These are phyloP conservation scores for Beauveria medogensis DNA, from an alignment of 2,329 filamentous ascomycete genomes.

Conservation along the genomic window DNA sequence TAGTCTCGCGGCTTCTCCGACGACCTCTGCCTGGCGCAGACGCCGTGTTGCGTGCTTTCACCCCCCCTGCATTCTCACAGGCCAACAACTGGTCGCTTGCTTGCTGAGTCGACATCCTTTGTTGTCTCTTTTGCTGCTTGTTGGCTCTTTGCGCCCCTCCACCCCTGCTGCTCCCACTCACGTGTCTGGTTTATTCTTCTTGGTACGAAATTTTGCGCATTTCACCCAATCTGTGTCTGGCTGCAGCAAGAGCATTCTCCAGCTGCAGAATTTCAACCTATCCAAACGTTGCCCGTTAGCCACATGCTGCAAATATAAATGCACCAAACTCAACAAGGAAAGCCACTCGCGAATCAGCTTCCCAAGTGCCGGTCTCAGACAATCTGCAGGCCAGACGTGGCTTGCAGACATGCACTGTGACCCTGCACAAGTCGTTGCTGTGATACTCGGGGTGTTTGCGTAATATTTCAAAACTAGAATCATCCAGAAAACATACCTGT, in stretches of 20 bases:
- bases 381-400: background rate
- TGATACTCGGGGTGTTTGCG: background rate
- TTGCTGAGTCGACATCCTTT: background rate
- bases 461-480: background rate
- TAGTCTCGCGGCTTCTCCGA: no score
- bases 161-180: background rate
- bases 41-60: no score
- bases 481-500: conserved; percentile 52
- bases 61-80: background rate
- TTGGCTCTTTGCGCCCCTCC: background rate
- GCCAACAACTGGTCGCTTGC: background rate
- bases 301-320: background rate
- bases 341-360: background rate
- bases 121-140: background rate
- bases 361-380: background rate
- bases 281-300: conserved; percentile 6
- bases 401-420: background rate
- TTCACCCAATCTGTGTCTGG: conserved; percentile 79
- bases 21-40: no score
- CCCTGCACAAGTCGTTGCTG: background rate
- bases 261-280: conserved; percentile 96
- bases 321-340: background rate
- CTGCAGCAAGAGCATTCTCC: conserved; percentile 75
- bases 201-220: conserved; percentile 97
- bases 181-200: conserved; percentile 47